These are phyloP conservation scores for Phytophthora sansomeana DNA, from an alignment of 352 stramenopile species.

Conservation along the genomic window DNA sequence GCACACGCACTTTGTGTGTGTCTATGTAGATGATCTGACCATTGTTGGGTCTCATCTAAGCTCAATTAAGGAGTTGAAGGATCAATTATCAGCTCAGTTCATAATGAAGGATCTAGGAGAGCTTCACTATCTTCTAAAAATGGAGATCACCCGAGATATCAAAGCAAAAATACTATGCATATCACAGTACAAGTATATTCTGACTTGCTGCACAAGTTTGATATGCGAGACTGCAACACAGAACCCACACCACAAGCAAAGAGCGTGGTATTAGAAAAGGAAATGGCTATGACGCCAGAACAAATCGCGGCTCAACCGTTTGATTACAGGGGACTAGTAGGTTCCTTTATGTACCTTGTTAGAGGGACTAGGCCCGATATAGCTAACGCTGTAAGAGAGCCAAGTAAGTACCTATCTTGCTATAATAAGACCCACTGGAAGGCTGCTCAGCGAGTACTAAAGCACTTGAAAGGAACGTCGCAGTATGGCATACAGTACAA, in stretches of 20 bases:
- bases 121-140: neutral
- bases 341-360: slow-evolving; percentile 6
- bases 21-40: slow-evolving; percentile 12
- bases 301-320: slow-evolving; percentile 1
- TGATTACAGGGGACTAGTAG: slow-evolving; percentile 2
- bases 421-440: slow-evolving; percentile 6
- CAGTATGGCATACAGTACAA: slow-evolving; percentile 5
- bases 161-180: neutral
- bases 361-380: slow-evolving; percentile 11
- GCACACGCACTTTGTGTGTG: neutral
- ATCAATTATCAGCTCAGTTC: neutral
- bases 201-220: slow-evolving; percentile 1
- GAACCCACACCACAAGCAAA: slow-evolving; percentile 7
- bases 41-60: neutral
- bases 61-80: neutral
- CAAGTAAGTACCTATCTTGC: slow-evolving; percentile 18
- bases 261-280: no score
- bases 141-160: neutral
- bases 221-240: neutral
- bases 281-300: neutral
- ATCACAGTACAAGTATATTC: slow-evolving; percentile 9
- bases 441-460: slow-evolving; percentile 15
- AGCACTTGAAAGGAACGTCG: slow-evolving; percentile 13
- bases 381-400: slow-evolving; percentile 5
- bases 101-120: neutral